Percentiles rank a stretch among this genome's conserved stretches.
Evolutionary conservation across 139 green algal genomes (phyloP).

Genomic region (Deuterostichococcus epilithicus): DNA sequence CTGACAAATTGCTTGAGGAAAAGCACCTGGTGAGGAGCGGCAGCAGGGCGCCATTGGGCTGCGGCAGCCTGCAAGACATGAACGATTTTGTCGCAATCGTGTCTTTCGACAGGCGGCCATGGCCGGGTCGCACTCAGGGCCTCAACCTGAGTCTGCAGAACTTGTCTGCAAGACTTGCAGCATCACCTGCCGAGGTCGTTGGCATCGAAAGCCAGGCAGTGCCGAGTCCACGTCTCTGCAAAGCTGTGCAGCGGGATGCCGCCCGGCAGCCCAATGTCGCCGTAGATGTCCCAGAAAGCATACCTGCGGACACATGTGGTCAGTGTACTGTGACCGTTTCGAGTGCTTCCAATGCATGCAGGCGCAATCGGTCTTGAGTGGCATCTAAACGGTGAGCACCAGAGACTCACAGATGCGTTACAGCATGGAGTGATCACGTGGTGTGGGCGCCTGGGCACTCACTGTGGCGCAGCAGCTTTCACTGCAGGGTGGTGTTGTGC

Average conservation of each 20-base stretch:
- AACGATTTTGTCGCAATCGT: too few species aligned
- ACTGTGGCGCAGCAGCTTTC: constrained; percentile 10
- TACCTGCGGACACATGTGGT: not conserved
- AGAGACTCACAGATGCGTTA: constrained; percentile 23
- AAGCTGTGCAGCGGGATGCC: constrained; percentile 24
- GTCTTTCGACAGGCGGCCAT: too few species aligned
- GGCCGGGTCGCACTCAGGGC: too few species aligned
- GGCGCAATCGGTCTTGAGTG: too few species aligned
- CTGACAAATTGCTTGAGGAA: too few species aligned
- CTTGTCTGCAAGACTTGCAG: constrained; percentile 9
- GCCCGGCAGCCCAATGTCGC: constrained; percentile 17
- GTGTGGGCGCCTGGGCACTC: not conserved
- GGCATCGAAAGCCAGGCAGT: constrained; percentile 17
- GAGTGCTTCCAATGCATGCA: too few species aligned
- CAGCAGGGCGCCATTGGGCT: not conserved
- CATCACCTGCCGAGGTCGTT: constrained; percentile 15
- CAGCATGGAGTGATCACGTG: not conserved
- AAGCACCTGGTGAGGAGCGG: not conserved
- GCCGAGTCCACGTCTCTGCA: constrained; percentile 1
- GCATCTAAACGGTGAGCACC: too few species aligned
- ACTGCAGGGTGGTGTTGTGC: constrained; percentile 7
- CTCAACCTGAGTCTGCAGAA: not conserved
- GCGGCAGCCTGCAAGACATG: too few species aligned
- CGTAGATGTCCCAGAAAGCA: constrained; percentile 14
- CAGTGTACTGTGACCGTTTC: too few species aligned